phyloP scores from a whole-genome alignment of 495 filamentous ascomycete genomes.

The Lophiostoma macrostomum region DNA sequence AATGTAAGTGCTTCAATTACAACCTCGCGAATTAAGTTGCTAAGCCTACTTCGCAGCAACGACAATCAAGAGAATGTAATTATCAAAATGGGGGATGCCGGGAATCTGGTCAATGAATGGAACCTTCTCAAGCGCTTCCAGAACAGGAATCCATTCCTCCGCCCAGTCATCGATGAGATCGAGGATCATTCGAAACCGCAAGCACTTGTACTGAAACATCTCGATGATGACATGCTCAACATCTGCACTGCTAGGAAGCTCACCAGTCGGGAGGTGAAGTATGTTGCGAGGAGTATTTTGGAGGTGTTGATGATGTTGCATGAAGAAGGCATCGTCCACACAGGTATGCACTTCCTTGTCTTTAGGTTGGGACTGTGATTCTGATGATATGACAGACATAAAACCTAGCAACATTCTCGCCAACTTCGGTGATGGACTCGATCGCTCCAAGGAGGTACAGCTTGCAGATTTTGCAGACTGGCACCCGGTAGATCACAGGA shows the following conservation, averaged over 20 bases:
- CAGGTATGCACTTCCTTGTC: slow-evolving; percentile 33
- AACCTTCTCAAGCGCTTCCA: slow-evolving; percentile 46
- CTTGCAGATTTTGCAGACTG: slow-evolving; percentile 44
- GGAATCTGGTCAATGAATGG: slow-evolving; percentile 45
- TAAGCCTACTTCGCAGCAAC: slow-evolving; percentile 23
- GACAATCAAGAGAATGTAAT: slow-evolving; percentile 37
- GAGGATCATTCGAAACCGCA: slow-evolving; percentile 42
- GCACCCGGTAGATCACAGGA: slow-evolving; percentile 38
- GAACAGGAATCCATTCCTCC: slow-evolving; percentile 34
- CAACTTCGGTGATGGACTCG: slow-evolving; percentile 37
- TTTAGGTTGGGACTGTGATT: no score
- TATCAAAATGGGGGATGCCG: slow-evolving; percentile 43
- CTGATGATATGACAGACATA: no score
- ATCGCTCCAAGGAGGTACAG: slow-evolving; percentile 43
- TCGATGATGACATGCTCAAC: slow-evolving; percentile 43
- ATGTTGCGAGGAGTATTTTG: slow-evolving; percentile 42
- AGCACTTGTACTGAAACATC: slow-evolving; percentile 44
- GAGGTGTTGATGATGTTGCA: slow-evolving; percentile 44
- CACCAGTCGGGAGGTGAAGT: slow-evolving; percentile 43
- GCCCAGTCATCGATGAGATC: slow-evolving; percentile 45
- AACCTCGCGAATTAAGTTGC: not conserved
- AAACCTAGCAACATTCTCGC: slow-evolving; percentile 47
- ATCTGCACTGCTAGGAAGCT: slow-evolving; percentile 42
- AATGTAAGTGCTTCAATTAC: slow-evolving; percentile 35
- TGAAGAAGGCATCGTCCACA: slow-evolving; percentile 44